phyloP scores from a whole-genome alignment of 1,284 basidiomycete species.

The Veloboletus limbatus region DNA sequence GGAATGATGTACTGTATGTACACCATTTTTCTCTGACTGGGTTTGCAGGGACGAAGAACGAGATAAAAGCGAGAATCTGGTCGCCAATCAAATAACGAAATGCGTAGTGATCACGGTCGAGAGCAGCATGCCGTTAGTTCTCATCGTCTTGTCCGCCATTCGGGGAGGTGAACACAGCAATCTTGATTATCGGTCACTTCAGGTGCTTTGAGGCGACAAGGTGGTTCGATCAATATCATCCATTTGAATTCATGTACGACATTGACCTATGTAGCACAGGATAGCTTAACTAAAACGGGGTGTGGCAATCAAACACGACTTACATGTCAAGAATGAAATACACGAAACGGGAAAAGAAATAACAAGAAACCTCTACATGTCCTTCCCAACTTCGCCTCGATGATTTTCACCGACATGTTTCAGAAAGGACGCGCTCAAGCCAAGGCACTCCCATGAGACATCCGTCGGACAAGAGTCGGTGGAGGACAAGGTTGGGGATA shows the following conservation, averaged over 20 bases:
- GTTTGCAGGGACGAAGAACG: not conserved
- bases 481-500: not conserved
- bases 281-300: not conserved
- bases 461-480: constrained; percentile 2
- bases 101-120: not conserved
- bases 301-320: not conserved
- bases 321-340: not conserved
- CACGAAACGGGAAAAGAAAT: not conserved
- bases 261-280: not conserved
- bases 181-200: not conserved
- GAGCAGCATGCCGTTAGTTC: not conserved
- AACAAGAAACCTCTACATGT: not conserved
- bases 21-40: constrained; percentile 6
- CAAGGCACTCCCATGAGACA: constrained; percentile 21
- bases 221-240: not conserved
- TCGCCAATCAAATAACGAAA: too few species aligned
- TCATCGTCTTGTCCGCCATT: not conserved
- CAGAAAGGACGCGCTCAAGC: constrained; percentile 22
- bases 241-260: not conserved
- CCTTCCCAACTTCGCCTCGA: not conserved
- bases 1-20: constrained; percentile 1
- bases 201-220: constrained; percentile 9
- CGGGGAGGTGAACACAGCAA: not conserved
- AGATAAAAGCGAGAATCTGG: not conserved
- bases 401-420: constrained; percentile 6